Percentiles rank a stretch among this genome's conserved stretches.
phyloP scores from a whole-genome alignment of 352 stramenopile species.

The Globisporangium canariense region DNA sequence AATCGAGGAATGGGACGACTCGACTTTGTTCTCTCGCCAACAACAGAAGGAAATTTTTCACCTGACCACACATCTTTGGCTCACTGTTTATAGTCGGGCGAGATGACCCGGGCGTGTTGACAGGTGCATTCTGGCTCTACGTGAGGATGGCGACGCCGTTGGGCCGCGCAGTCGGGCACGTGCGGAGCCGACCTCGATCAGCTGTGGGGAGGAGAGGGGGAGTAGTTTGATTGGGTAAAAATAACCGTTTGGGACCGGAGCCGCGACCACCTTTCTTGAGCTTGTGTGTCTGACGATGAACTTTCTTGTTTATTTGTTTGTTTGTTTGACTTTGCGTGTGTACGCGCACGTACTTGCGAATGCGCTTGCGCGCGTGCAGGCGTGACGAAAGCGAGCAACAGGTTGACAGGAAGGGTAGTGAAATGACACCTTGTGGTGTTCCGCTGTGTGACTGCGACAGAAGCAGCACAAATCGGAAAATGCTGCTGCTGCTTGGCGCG shows the following conservation, averaged over 20 bases:
- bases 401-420: not conserved
- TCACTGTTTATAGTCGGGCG: not conserved
- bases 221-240: slow-evolving; percentile 13
- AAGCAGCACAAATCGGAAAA: not conserved
- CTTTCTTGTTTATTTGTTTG: not conserved
- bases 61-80: not conserved
- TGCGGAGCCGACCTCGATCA: slow-evolving; percentile 14
- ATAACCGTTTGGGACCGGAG: not conserved
- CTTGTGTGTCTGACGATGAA: not conserved
- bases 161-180: slow-evolving; percentile 19
- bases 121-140: not conserved
- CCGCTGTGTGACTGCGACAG: not conserved
- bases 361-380: not conserved
- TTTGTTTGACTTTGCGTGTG: not conserved
- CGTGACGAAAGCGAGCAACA: not conserved
- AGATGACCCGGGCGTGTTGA: slow-evolving; percentile 18
- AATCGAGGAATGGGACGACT: slow-evolving; percentile 32
- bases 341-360: not conserved
- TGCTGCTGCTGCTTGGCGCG: not conserved
- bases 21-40: not conserved
- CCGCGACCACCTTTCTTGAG: slow-evolving; percentile 1
- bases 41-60: slow-evolving; percentile 8
- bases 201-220: not conserved
- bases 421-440: not conserved
- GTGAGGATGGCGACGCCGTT: not conserved